A percentile compares a stretch with the other conserved stretches of the same genome.
These are phyloP conservation scores for Backusella luteola DNA, from an alignment of 192 early-diverging fungal species.

Conservation along the genomic window DNA sequence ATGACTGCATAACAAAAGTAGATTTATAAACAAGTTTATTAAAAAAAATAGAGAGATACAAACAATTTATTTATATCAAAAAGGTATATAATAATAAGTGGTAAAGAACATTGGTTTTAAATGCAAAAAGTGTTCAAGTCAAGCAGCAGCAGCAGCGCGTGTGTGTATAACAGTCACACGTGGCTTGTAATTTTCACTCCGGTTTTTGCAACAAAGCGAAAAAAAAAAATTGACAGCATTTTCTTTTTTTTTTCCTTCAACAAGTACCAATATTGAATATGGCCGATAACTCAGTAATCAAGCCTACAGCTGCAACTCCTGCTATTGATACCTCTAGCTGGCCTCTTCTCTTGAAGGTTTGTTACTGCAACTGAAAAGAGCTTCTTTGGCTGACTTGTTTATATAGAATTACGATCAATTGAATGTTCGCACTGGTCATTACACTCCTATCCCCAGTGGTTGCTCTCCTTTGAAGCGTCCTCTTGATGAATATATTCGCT, in stretches of 20 bases:
- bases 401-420: slow-evolving; percentile 94
- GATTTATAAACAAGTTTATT: not conserved
- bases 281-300: slow-evolving; percentile 64
- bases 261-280: slow-evolving; percentile 8
- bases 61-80: too few species aligned
- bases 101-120: too few species aligned
- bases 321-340: slow-evolving; percentile 90
- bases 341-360: slow-evolving; percentile 92
- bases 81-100: too few species aligned
- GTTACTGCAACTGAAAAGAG: not conserved
- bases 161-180: slow-evolving; percentile 1
- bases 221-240: not conserved
- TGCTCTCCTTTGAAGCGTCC: slow-evolving; percentile 94
- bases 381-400: not conserved
- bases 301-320: slow-evolving; percentile 77
- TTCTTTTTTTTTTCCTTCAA: slow-evolving; percentile 8
- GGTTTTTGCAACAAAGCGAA: too few species aligned
- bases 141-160: not conserved
- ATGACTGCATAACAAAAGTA: slow-evolving; percentile 19
- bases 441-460: slow-evolving; percentile 95
- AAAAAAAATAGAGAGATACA: not conserved
- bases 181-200: not conserved
- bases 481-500: slow-evolving; percentile 87
- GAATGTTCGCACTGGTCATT: slow-evolving; percentile 95
- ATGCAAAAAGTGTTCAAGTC: too few species aligned